Evolutionary conservation across 352 stramenopile genomes (phyloP).

Genomic region (Globisporangium nodosum): DNA sequence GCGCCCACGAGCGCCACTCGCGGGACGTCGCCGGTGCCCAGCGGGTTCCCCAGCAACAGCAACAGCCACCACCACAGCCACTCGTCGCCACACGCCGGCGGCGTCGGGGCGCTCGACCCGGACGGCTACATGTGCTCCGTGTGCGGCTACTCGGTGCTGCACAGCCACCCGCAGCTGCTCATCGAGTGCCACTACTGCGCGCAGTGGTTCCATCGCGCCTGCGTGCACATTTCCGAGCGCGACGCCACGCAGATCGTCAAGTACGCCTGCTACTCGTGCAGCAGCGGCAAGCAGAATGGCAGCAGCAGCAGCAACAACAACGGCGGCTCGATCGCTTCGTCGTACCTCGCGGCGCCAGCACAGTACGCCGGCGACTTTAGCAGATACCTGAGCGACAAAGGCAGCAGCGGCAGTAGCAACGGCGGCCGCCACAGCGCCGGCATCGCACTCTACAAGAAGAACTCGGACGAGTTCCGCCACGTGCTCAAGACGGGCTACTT

Average conservation of each 20-base stretch:
- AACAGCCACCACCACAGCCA: background rate
- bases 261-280: constrained; percentile 35
- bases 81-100: background rate
- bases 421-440: too few relatives aligned
- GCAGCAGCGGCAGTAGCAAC: constrained; percentile 2
- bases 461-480: constrained; percentile 31
- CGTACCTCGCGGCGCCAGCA: background rate
- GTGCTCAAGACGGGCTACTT: constrained; percentile 32
- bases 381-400: constrained; percentile 1
- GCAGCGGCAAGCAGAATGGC: constrained; percentile 13
- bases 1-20: background rate
- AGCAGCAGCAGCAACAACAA: constrained; percentile 20
- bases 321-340: constrained; percentile 5
- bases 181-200: constrained; percentile 50
- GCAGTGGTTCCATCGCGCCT: constrained; percentile 49
- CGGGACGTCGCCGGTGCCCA: background rate
- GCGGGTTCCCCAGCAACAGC: background rate
- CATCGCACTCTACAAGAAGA: constrained; percentile 28
- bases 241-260: constrained; percentile 44
- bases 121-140: constrained; percentile 13
- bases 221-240: constrained; percentile 35
- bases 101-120: background rate
- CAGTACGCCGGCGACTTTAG: constrained; percentile 7
- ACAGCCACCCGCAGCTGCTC: constrained; percentile 24
- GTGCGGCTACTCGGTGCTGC: constrained; percentile 15